Percentiles rank a stretch among this genome's conserved stretches.
Conservation (phyloP, 768 basidiomycete species). For the Psilocybe cyanescens region DNA sequence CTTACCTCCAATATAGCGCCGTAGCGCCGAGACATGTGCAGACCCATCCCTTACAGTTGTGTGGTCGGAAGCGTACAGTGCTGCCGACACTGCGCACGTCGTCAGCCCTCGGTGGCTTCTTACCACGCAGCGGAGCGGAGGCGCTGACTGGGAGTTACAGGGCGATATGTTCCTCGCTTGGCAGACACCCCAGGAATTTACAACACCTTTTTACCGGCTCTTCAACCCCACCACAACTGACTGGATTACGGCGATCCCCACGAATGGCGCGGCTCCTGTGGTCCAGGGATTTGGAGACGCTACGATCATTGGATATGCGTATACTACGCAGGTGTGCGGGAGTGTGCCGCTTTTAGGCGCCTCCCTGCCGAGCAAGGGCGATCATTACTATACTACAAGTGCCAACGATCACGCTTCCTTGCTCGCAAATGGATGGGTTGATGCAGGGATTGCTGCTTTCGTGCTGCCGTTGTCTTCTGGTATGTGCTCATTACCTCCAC, state of each 20-base stretch:
- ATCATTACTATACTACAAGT: conserved; percentile 16
- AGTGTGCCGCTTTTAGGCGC: conserved; percentile 12
- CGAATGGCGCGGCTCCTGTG: background rate
- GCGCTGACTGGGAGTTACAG: conserved; percentile 7
- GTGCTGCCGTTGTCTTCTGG: conserved; percentile 5
- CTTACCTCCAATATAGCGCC: no score
- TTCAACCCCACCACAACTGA: background rate
- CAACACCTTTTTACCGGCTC: no score
- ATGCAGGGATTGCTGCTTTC: conserved; percentile 8
- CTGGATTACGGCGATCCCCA: background rate
- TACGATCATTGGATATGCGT: conserved; percentile 8
- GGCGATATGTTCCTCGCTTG: background rate
- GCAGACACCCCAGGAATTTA: no score
- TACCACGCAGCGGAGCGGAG: background rate
- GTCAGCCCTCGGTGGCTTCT: conserved; percentile 1
- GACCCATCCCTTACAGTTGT: no score
- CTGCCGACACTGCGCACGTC: background rate
- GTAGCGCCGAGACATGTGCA: no score
- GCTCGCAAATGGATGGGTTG: background rate
- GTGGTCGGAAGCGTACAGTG: background rate
- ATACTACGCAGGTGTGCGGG: background rate
- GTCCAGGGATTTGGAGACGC: background rate
- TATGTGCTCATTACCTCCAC: no score
- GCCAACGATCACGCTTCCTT: conserved; percentile 1
- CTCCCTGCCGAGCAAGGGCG: background rate